Evolutionary conservation across 2,329 filamentous ascomycete genomes (phyloP), one percentile per base, ranked within the genome.

Genomic region (Trichophyton simii): DNA sequence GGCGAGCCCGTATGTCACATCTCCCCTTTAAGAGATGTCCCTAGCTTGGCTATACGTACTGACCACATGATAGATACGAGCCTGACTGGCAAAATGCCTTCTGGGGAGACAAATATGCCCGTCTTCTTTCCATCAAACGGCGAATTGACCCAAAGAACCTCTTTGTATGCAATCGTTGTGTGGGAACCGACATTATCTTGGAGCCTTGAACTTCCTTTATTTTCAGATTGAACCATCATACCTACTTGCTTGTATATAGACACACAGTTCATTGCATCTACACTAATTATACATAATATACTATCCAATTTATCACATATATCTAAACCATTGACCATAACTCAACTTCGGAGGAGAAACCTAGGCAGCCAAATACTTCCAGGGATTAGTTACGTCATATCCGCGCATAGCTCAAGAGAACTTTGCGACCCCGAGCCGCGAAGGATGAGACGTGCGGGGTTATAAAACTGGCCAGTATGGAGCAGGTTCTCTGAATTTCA

Each of bases 81-180:
- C 69, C 67, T 3, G 65, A 72, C 50, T 69, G 67, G 63, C 63
- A 71, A 59, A 61, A 68, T 34, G 68, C 66, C 1, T 72, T 71
- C 50, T 72, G 65, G 61, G 67, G 70, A 0, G 48, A 55, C 11
- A 80, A 81, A 54, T 82, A 82, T 63, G 66, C 72, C 13, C 71
- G 72, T 1, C 68, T 82, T 2, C 64, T 77, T 0, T 54, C 67
- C 11, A 77, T 82, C 59, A 82, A 82, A 69, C 70, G 71, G 11
- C 52, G 64, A 0, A 67, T 79, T n/a, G 79, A 82, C 63, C 79
- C 79, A 0, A 61, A 69, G 0, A 78, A 79, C 58, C 71, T 81
- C 1, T 76, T 82, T 13, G 80, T 78, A 72, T 81, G 79, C 61
- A 65, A 73, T 11, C 73, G 77, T 0, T 81, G 78, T 60, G 77